These are phyloP conservation scores for Dothistroma septosporum DNA, from an alignment of 2,329 filamentous ascomycete genomes.

Conservation along the genomic window DNA sequence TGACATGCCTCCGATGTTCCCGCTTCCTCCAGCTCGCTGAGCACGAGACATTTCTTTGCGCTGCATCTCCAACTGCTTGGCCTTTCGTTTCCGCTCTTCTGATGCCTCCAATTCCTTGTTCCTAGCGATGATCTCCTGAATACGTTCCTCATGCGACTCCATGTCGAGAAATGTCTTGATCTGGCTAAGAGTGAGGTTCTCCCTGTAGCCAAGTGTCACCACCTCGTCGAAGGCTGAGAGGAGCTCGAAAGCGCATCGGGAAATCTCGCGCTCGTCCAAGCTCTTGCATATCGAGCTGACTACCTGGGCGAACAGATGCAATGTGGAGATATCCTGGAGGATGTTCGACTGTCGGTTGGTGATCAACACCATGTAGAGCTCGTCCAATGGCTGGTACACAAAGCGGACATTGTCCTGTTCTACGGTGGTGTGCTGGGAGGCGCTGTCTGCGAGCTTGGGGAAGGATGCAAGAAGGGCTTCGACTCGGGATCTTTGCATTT, in stretches of 20 bases:
- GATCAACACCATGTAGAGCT: constrained; percentile 99
- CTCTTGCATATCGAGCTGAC: constrained; percentile 95
- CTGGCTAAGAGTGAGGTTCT: constrained; percentile 92
- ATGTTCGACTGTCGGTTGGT: constrained; percentile 99
- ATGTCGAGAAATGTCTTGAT: constrained; percentile 99
- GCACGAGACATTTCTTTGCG: constrained; percentile 88
- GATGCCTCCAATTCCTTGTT: constrained; percentile 99
- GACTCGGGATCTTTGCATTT: constrained; percentile 94
- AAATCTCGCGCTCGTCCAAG: constrained; percentile 90
- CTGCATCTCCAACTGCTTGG: constrained; percentile 98
- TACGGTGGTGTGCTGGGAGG: constrained; percentile 95
- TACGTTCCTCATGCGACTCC: constrained; percentile 98
- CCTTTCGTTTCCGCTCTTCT: constrained; percentile 96
- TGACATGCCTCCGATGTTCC: constrained; percentile 49
- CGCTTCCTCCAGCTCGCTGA: constrained; percentile 48
- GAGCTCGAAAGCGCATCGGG: constrained; percentile 91
- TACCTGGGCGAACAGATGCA: constrained; percentile 96
- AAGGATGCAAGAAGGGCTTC: constrained; percentile 96
- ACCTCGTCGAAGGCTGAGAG: constrained; percentile 96
- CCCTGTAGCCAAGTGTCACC: constrained; percentile 89
- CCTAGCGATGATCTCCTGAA: constrained; percentile 92
- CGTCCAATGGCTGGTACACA: constrained; percentile 97
- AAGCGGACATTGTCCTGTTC: constrained; percentile 99
- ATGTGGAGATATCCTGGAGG: constrained; percentile 95
- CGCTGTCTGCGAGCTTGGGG: constrained; percentile 92